Evolutionary conservation across 352 stramenopile genomes (phyloP).

Genomic region (Pythium scleroteichum): DNA sequence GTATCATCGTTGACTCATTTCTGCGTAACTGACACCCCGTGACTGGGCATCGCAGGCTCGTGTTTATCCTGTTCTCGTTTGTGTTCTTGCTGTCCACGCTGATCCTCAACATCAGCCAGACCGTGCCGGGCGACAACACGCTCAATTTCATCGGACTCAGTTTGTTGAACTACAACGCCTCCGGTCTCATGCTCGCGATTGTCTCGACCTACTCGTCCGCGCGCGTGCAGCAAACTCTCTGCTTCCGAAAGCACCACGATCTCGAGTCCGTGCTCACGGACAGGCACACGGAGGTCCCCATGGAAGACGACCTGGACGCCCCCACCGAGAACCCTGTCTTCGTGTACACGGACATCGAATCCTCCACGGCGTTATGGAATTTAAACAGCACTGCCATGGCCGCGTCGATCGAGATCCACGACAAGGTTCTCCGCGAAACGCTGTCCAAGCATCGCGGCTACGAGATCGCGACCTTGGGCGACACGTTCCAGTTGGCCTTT

Average conservation of each 20-base stretch:
- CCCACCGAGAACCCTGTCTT: slow-evolving; percentile 24
- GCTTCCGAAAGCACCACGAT: background rate
- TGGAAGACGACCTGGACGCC: slow-evolving; percentile 8
- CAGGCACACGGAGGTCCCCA: background rate
- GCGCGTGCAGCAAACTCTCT: background rate
- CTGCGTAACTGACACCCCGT: background rate
- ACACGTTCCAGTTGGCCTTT: slow-evolving; percentile 67
- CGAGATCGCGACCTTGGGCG: slow-evolving; percentile 63
- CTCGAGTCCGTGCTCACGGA: slow-evolving; percentile 7
- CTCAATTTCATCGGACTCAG: slow-evolving; percentile 13
- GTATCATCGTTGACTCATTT: background rate
- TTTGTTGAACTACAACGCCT: slow-evolving; percentile 9
- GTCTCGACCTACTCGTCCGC: slow-evolving; percentile 4
- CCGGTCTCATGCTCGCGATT: slow-evolving; percentile 10
- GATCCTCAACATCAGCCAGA: slow-evolving; percentile 16
- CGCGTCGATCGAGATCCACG: slow-evolving; percentile 21
- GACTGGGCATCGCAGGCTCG: slow-evolving; percentile 29
- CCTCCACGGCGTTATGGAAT: no score
- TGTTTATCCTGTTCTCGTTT: slow-evolving; percentile 56
- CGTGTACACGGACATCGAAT: slow-evolving; percentile 25
- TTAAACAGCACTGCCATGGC: slow-evolving; percentile 35
- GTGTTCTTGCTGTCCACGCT: slow-evolving; percentile 39
- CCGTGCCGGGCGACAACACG: background rate
- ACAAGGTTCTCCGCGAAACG: slow-evolving; percentile 25
- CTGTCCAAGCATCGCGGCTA: slow-evolving; percentile 49